Conservation (phyloP, 352 stramenopile genomes). For the Phytophthora pistaciae region DNA sequence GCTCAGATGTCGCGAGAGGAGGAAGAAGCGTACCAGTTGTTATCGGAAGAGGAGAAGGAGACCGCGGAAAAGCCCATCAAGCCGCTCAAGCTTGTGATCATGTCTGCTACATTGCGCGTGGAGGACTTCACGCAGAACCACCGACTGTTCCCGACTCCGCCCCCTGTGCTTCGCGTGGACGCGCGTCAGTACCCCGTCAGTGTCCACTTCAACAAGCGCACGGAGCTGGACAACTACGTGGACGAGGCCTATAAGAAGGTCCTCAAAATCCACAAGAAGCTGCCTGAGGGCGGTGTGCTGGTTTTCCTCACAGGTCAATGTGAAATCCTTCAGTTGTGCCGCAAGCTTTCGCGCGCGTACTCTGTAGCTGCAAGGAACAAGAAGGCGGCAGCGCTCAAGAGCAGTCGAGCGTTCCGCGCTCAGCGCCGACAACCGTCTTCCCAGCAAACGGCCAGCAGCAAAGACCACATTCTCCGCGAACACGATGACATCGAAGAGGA, state of each 20-base stretch:
- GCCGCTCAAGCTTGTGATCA: conserved; percentile 92
- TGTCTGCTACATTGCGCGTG: conserved; percentile 98
- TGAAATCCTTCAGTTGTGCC: conserved; percentile 95
- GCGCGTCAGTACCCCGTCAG: conserved; percentile 97
- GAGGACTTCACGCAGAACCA: conserved; percentile 97
- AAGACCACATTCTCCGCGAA: conserved; percentile 70
- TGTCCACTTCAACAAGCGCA: conserved; percentile 98
- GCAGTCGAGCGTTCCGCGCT: conserved; percentile 31
- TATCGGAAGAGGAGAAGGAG: conserved; percentile 52
- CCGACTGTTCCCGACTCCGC: conserved; percentile 92
- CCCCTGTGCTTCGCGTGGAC: conserved; percentile 95
- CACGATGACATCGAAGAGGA: conserved; percentile 89
- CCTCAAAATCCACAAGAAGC: conserved; percentile 97
- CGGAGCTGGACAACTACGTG: conserved; percentile 98
- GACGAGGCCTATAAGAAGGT: conserved; percentile 96
- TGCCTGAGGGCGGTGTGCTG: conserved; percentile 97
- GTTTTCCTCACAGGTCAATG: conserved; percentile 98
- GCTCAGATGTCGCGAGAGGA: conserved; percentile 88
- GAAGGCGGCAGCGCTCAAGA: conserved; percentile 36
- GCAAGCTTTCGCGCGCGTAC: conserved; percentile 70
- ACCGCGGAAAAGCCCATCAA: conserved; percentile 68
- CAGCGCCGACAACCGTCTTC: conserved; percentile 25
- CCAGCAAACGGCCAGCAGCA: conserved; percentile 17
- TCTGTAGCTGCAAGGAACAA: conserved; percentile 47
- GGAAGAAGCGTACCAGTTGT: conserved; percentile 53